phyloP scores from a whole-genome alignment of 306 rosid species.

The Glycine tomentella region DNA sequence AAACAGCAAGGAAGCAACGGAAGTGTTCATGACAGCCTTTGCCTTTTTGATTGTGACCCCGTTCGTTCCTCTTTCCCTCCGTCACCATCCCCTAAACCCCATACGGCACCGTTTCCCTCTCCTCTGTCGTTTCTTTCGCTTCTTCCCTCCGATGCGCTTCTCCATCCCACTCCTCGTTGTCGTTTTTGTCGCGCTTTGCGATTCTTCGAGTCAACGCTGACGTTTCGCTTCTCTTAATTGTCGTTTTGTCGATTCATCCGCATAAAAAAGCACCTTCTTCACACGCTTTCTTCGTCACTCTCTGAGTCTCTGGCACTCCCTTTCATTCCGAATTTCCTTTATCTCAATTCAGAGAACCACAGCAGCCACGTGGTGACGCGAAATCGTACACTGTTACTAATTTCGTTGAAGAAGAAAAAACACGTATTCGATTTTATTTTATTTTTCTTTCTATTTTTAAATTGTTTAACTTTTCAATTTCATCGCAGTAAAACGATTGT shows the following conservation, averaged over 20 bases:
- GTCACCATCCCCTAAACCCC: conserved; percentile 10
- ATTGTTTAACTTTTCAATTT: conserved; percentile 35
- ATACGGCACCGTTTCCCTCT: conserved; percentile 42
- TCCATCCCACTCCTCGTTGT: not conserved
- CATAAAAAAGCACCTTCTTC: not conserved
- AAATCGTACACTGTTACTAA: not conserved
- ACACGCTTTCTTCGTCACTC: conserved; percentile 28
- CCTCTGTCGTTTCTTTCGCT: conserved; percentile 8
- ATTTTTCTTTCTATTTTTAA: not conserved
- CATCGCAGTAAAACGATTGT: not conserved
- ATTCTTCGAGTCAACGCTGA: conserved; percentile 44
- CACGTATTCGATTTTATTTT: not conserved
- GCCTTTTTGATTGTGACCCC: conserved; percentile 37
- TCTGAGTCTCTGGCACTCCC: not conserved
- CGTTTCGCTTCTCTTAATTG: not conserved
- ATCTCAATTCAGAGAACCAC: not conserved
- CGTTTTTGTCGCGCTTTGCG: not conserved
- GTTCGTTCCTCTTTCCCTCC: conserved; percentile 36
- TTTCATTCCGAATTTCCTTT: not conserved
- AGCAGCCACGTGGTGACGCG: not conserved
- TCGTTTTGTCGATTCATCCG: conserved; percentile 24
- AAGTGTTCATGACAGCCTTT: not conserved
- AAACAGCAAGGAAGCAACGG: conserved; percentile 32
- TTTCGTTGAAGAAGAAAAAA: not conserved
- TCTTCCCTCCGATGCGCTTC: conserved; percentile 19